Percentiles rank a stretch among this genome's conserved stretches.
Conservation (phyloP, 441 rosid species). For the Populus trichocarpa region DNA sequence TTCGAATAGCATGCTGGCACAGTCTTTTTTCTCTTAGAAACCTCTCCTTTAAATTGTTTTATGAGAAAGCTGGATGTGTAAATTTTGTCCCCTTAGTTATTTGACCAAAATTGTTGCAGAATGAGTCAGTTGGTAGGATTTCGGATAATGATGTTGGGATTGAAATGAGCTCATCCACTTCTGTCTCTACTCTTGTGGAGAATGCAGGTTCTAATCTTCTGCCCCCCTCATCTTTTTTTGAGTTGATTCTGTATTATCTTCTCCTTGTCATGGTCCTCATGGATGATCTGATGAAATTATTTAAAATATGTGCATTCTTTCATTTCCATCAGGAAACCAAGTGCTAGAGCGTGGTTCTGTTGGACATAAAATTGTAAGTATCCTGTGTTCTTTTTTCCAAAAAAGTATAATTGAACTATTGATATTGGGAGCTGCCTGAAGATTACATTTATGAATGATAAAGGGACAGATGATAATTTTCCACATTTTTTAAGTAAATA, state of each 20-base stretch:
- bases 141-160: slow-evolving; percentile 33
- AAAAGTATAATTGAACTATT: not conserved
- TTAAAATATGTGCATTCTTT: slow-evolving; percentile 13
- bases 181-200: slow-evolving; percentile 24
- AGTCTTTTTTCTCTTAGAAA: slow-evolving; percentile 8
- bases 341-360: slow-evolving; percentile 25
- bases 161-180: slow-evolving; percentile 25
- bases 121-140: slow-evolving; percentile 25
- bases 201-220: slow-evolving; percentile 29
- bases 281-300: slow-evolving; percentile 16
- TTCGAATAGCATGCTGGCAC: slow-evolving; percentile 15
- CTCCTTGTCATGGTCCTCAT: not conserved
- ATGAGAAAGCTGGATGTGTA: not conserved
- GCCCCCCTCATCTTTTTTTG: slow-evolving; percentile 1
- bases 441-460: not conserved
- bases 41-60: slow-evolving; percentile 1
- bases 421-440: not conserved
- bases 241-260: slow-evolving; percentile 10
- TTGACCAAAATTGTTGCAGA: slow-evolving; percentile 36
- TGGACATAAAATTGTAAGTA: slow-evolving; percentile 43
- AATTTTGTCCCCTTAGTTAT: not conserved
- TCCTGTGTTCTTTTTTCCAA: not conserved
- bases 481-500: not conserved
- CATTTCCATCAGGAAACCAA: slow-evolving; percentile 37
- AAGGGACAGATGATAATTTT: not conserved